Evolutionary conservation across 1,139 yeast genomes (phyloP).

Genomic region (Scheffersomyces lignicola): DNA sequence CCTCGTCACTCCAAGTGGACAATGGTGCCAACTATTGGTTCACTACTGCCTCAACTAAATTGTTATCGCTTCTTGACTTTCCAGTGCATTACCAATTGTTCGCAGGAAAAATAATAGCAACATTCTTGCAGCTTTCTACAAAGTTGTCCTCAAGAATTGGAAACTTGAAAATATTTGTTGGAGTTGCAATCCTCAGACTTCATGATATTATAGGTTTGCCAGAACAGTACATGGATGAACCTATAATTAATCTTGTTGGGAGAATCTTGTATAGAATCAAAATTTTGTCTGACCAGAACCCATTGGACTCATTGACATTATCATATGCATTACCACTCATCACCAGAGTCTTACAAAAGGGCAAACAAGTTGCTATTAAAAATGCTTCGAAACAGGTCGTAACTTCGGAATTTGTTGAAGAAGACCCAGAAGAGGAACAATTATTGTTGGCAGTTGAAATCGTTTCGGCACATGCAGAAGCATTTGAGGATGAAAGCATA

Average conservation of each 20-base stretch:
- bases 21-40: slow-evolving; percentile 78
- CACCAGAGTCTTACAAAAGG: slow-evolving; percentile 60
- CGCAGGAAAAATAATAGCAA: slow-evolving; percentile 31
- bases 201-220: slow-evolving; percentile 41
- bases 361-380: slow-evolving; percentile 52
- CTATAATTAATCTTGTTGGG: slow-evolving; percentile 54
- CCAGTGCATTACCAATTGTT: slow-evolving; percentile 30
- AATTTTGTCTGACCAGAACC: slow-evolving; percentile 69
- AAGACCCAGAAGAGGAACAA: slow-evolving; percentile 88
- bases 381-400: slow-evolving; percentile 49
- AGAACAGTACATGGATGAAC: slow-evolving; percentile 47
- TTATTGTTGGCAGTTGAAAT: slow-evolving; percentile 76
- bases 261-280: slow-evolving; percentile 75
- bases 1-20: slow-evolving; percentile 51
- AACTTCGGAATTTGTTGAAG: slow-evolving; percentile 67
- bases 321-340: slow-evolving; percentile 76
- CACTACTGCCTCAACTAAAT: slow-evolving; percentile 54
- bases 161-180: slow-evolving; percentile 52
- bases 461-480: slow-evolving; percentile 72
- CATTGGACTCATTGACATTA: slow-evolving; percentile 67
- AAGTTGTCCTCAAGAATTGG: slow-evolving; percentile 51
- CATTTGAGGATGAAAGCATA: slow-evolving; percentile 62
- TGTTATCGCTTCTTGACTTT: slow-evolving; percentile 42
- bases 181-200: slow-evolving; percentile 66
- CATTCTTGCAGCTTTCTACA: slow-evolving; percentile 46